phyloP scores from a whole-genome alignment of 2,329 filamentous ascomycete species.

The Chaetomiaceae sp. region DNA sequence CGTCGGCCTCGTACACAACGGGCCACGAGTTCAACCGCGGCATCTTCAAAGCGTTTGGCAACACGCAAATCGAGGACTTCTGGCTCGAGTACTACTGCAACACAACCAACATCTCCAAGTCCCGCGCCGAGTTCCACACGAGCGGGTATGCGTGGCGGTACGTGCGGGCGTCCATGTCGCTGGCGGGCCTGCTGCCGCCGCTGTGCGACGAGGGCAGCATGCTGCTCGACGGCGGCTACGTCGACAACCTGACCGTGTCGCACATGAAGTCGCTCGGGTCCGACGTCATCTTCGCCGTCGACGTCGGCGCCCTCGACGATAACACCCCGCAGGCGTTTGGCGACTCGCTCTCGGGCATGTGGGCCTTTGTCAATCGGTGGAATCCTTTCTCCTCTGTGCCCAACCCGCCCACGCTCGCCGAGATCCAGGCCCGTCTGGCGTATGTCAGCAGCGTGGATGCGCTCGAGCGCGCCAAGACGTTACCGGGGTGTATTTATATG shows the following conservation, averaged over 20 bases:
- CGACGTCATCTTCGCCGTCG: constrained; percentile 91
- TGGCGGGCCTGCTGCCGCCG: constrained; percentile 86
- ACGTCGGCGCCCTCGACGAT: constrained; percentile 90
- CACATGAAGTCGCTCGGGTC: constrained; percentile 96
- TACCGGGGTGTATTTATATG: constrained; percentile 92
- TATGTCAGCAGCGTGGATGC: constrained; percentile 96
- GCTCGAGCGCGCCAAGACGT: constrained; percentile 85
- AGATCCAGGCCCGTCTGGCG: constrained; percentile 91
- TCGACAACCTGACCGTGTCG: constrained; percentile 93
- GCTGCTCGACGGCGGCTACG: constrained; percentile 92
- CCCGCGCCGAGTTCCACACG: constrained; percentile 85
- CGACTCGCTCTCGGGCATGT: constrained; percentile 89
- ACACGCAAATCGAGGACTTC: constrained; percentile 97
- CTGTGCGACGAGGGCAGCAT: constrained; percentile 96
- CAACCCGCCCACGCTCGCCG: constrained; percentile 89
- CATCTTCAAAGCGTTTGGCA: constrained; percentile 97
- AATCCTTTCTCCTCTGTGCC: constrained; percentile 86
- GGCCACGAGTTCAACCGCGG: constrained; percentile 98
- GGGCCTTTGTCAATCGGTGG: constrained; percentile 94
- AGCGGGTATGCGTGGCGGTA: constrained; percentile 98
- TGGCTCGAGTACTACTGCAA: constrained; percentile 99
- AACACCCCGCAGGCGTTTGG: constrained; percentile 88
- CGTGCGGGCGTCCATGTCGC: constrained; percentile 91
- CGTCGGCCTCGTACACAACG: constrained; percentile 93
- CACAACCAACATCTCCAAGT: constrained; percentile 97